Conservation (phyloP, 2,329 filamentous ascomycete species). For the Trichophyton schoenleinii region DNA sequence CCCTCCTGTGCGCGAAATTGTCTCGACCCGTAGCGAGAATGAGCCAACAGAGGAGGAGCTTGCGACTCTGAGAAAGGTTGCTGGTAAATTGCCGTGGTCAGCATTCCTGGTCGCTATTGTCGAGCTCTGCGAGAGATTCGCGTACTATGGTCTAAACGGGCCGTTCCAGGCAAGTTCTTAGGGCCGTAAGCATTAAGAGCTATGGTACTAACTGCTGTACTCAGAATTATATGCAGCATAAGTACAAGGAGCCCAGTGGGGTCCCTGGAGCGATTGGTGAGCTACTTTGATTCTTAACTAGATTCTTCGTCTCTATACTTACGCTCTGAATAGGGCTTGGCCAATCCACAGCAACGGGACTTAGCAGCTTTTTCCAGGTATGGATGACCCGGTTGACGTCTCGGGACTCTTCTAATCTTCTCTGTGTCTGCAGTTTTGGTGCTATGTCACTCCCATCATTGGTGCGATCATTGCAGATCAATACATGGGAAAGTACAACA, state of each 20-base stretch:
- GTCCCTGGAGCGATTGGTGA: constrained; percentile 27
- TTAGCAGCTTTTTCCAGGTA: constrained; percentile 41
- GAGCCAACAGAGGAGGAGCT: constrained; percentile 41
- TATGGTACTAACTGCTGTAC: not conserved
- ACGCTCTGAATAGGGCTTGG: constrained; percentile 18
- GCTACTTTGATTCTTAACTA: not conserved
- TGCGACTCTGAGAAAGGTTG: constrained; percentile 39
- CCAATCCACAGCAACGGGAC: constrained; percentile 34
- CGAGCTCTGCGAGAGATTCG: constrained; percentile 47
- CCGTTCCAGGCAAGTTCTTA: constrained; percentile 30
- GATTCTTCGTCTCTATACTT: not conserved
- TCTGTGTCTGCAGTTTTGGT: constrained; percentile 33
- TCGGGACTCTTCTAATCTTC: not conserved
- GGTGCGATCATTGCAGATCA: constrained; percentile 49
- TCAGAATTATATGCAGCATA: constrained; percentile 41
- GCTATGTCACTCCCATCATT: constrained; percentile 44
- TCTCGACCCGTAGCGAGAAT: not conserved
- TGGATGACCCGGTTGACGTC: not conserved
- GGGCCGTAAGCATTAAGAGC: not conserved
- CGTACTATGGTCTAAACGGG: constrained; percentile 44
- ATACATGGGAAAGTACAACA: constrained; percentile 50
- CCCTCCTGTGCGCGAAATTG: not conserved
- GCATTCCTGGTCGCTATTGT: constrained; percentile 46
- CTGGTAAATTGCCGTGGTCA: constrained; percentile 43
- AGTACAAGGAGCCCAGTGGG: constrained; percentile 25